Conservation (phyloP, 208 protist species). For the Trypanosoma grayi region DNA sequence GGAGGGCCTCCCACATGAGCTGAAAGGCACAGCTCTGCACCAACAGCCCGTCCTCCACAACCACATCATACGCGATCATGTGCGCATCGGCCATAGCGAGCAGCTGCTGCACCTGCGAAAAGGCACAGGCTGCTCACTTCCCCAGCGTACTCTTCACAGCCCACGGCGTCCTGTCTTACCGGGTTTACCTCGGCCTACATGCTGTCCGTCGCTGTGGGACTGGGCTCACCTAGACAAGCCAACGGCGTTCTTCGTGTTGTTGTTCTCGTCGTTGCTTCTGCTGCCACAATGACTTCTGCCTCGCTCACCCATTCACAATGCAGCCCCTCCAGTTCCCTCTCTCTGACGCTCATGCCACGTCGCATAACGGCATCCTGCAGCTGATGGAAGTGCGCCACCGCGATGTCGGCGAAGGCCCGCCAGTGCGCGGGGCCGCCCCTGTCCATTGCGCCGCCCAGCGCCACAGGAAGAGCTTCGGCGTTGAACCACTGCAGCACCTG, state of each 20-base stretch:
- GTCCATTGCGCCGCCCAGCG: conserved; percentile 5
- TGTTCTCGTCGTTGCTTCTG: too few species aligned
- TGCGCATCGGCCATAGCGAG: not conserved
- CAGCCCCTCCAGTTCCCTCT: conserved; percentile 4
- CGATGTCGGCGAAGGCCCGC: not conserved
- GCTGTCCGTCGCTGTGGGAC: too few species aligned
- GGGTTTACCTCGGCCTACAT: not conserved
- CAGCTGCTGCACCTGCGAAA: not conserved
- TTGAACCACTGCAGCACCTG: conserved; percentile 18
- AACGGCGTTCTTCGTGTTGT: too few species aligned
- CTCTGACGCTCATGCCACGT: not conserved
- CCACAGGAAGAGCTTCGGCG: not conserved
- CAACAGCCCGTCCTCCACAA: not conserved
- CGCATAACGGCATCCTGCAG: conserved; percentile 2
- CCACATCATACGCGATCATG: not conserved
- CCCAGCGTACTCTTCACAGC: not conserved
- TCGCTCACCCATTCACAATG: too few species aligned
- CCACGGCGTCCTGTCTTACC: not conserved
- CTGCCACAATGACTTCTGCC: too few species aligned
- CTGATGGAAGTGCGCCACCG: not conserved
- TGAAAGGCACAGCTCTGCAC: not conserved
- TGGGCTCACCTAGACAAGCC: too few species aligned
- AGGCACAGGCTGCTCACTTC: not conserved
- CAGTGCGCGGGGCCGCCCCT: conserved; percentile 1
- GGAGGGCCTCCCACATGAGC: not conserved